phyloP scores from a whole-genome alignment of 2,329 filamentous ascomycete species.

The Fusarium austroafricanum region DNA sequence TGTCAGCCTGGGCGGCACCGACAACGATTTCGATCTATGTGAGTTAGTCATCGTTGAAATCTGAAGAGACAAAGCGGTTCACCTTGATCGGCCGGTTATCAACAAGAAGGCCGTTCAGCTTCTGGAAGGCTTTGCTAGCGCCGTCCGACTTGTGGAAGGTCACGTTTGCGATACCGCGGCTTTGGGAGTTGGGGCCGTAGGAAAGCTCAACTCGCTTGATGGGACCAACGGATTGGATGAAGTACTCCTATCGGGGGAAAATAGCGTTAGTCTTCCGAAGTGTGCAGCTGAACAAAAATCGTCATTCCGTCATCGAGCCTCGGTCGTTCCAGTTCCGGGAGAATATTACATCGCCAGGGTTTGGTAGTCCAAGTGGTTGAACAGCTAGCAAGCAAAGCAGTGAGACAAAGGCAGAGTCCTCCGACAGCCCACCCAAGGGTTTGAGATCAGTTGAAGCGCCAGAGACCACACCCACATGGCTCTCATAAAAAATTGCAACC shows the following conservation, averaged over 20 bases:
- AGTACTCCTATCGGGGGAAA: constrained; percentile 88
- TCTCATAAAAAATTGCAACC: constrained; percentile 29
- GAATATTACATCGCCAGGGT: constrained; percentile 40
- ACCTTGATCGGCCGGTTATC: constrained; percentile 94
- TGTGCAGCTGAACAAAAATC: constrained; percentile 43
- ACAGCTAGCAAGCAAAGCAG: constrained; percentile 49
- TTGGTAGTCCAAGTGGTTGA: constrained; percentile 31
- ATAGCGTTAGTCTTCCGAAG: constrained; percentile 73
- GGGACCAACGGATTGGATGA: constrained; percentile 84
- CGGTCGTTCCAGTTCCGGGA: constrained; percentile 48
- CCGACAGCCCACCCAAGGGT: constrained; percentile 3
- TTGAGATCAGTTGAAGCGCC: constrained; percentile 11
- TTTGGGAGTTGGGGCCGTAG: constrained; percentile 91
- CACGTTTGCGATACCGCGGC: constrained; percentile 92
- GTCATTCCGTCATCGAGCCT: constrained; percentile 49
- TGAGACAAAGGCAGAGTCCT: constrained; percentile 39
- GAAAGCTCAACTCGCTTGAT: constrained; percentile 93
- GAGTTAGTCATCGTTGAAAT: constrained; percentile 39
- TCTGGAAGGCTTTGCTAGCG: constrained; percentile 84
- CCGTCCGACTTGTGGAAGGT: constrained; percentile 84
- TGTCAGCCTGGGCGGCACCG: constrained; percentile 77
- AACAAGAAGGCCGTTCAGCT: constrained; percentile 89
- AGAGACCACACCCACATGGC: constrained; percentile 23
- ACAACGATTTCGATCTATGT: constrained; percentile 88
- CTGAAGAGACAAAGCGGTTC: neutral